Conservation (phyloP, 164 flowering plant genomes). For the Kalanchoe fedtschenkoi region DNA sequence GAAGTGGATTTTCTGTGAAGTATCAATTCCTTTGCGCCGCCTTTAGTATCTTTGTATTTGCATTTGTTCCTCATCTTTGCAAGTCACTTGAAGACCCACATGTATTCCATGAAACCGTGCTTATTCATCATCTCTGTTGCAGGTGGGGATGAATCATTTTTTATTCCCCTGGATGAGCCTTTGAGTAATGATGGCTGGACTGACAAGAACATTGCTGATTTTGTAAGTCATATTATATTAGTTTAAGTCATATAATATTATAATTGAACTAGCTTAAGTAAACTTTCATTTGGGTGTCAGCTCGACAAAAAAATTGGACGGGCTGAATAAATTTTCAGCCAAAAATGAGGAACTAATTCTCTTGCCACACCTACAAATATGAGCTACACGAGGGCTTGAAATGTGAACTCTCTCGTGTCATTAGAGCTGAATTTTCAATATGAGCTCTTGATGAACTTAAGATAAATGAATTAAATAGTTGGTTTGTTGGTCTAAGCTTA, state of each 20-base stretch:
- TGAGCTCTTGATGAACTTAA: no score
- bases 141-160: slow-evolving; percentile 52
- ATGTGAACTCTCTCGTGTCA: no score
- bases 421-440: no score
- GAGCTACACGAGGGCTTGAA: no score
- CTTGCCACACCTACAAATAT: no score
- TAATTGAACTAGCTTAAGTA: neutral
- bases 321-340: no score
- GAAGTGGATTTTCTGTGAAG: neutral
- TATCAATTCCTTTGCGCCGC: neutral
- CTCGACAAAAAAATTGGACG: no score
- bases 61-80: neutral
- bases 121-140: slow-evolving; percentile 13
- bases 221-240: slow-evolving; percentile 51
- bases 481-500: no score
- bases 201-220: slow-evolving; percentile 45
- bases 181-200: slow-evolving; percentile 22
- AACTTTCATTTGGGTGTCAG: no score
- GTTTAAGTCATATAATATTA: no score
- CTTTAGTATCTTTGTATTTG: neutral
- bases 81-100: neutral
- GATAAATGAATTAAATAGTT: no score
- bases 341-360: no score
- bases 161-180: slow-evolving; percentile 41
- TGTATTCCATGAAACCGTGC: neutral